Percentiles rank a stretch among this genome's conserved stretches.
These are phyloP conservation scores for Venturia carpophila DNA, from an alignment of 2,329 filamentous ascomycete genomes.

Conservation along the genomic window DNA sequence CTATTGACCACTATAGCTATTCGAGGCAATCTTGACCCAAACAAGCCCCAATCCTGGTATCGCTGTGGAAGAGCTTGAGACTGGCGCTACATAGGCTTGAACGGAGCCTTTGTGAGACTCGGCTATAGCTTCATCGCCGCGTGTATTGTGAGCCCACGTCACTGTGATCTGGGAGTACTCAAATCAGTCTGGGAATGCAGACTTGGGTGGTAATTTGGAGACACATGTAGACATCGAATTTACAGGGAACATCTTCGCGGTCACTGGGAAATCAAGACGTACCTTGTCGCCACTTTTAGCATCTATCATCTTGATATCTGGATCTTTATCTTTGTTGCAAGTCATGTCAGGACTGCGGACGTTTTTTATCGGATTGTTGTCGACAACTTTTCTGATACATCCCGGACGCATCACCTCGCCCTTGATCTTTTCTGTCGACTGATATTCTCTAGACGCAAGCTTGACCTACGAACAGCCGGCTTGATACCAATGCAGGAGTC, in stretches of 20 bases:
- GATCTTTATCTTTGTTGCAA: constrained; percentile 30
- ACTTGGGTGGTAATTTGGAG: neutral
- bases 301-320: constrained; percentile 35
- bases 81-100: constrained; percentile 45
- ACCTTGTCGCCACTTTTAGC: constrained; percentile 44
- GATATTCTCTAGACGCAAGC: constrained; percentile 21
- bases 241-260: neutral
- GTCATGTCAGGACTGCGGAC: constrained; percentile 30
- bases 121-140: constrained; percentile 47
- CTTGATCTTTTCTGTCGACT: constrained; percentile 36
- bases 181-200: neutral
- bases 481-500: neutral
- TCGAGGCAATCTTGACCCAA: constrained; percentile 44
- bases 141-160: constrained; percentile 47
- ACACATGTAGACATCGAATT: neutral
- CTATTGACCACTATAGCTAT: constrained; percentile 32
- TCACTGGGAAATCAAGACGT: constrained; percentile 19
- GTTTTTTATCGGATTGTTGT: constrained; percentile 31
- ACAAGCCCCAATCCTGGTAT: constrained; percentile 43
- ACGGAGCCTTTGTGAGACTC: constrained; percentile 45
- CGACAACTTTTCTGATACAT: constrained; percentile 42
- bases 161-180: constrained; percentile 24
- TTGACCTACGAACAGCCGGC: neutral
- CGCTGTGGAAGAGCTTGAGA: constrained; percentile 19
- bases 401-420: constrained; percentile 32